Conservation (phyloP, 768 basidiomycete genomes). For the Serendipita sp. region DNA sequence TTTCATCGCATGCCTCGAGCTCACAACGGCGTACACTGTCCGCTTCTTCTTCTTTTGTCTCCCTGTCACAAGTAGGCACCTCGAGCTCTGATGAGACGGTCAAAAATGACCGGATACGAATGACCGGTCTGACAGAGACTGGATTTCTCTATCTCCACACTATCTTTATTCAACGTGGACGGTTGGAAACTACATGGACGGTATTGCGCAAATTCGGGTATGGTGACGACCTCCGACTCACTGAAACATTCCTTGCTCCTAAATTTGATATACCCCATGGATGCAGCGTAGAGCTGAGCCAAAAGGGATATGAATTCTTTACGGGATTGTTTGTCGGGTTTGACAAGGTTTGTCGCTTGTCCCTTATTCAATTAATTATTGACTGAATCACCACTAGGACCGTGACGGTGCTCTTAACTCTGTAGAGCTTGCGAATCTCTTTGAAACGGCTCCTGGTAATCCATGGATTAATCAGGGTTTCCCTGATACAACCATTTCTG, state of each 20-base stretch:
- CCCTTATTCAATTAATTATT: constrained; percentile 7
- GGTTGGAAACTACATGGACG: constrained; percentile 96
- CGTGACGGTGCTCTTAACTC: constrained; percentile 84
- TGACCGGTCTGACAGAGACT: constrained; percentile 62
- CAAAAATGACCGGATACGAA: neutral
- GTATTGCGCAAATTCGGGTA: constrained; percentile 91
- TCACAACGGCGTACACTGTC: constrained; percentile 13
- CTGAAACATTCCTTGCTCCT: constrained; percentile 74
- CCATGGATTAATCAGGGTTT: constrained; percentile 91
- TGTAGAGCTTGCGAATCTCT: constrained; percentile 69
- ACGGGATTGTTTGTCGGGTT: constrained; percentile 92
- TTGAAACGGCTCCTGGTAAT: constrained; percentile 89
- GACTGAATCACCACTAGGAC: constrained; percentile 35
- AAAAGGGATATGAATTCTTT: constrained; percentile 90
- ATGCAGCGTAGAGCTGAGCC: constrained; percentile 89
- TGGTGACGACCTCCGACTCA: constrained; percentile 79
- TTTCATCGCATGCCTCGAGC: constrained; percentile 11
- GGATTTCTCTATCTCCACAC: constrained; percentile 93
- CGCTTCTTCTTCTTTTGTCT: neutral
- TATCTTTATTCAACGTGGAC: constrained; percentile 87
- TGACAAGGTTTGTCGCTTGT: constrained; percentile 51
- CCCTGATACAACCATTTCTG: constrained; percentile 75
- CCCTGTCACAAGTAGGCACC: neutral
- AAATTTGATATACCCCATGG: constrained; percentile 88
- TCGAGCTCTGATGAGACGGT: neutral